Evolutionary conservation across 2,329 filamentous ascomycete genomes (phyloP).

Genomic region (Verticillium nubilum): DNA sequence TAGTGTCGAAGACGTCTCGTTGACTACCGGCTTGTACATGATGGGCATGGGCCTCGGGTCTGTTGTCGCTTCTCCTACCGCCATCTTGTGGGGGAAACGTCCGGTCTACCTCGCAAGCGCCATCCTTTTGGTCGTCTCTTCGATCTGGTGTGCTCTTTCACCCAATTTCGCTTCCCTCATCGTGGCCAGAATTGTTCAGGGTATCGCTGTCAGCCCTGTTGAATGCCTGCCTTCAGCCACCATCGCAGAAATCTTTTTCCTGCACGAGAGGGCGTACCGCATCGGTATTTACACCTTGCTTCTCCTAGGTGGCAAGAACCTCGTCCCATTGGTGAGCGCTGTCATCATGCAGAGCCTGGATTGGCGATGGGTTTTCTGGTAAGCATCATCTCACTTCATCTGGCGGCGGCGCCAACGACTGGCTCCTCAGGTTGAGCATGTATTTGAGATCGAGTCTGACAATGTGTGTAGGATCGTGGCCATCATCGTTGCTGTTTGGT

Average conservation of each 20-base stretch:
- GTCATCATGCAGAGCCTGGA: conserved; percentile 70
- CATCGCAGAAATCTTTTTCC: conserved; percentile 92
- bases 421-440: not conserved
- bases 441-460: conserved; percentile 13
- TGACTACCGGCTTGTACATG: conserved; percentile 93
- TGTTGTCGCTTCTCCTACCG: conserved; percentile 80
- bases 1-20: conserved; percentile 65
- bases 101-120: conserved; percentile 80
- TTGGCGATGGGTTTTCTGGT: conserved; percentile 93
- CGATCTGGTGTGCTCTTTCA: conserved; percentile 82
- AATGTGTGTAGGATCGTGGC: conserved; percentile 61
- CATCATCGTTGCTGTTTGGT: conserved; percentile 68
- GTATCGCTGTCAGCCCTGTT: conserved; percentile 80
- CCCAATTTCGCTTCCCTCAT: conserved; percentile 75
- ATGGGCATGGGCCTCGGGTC: conserved; percentile 83
- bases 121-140: conserved; percentile 69
- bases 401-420: not conserved
- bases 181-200: conserved; percentile 79
- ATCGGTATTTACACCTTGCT: conserved; percentile 90
- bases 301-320: conserved; percentile 83
- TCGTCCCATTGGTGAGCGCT: conserved; percentile 82
- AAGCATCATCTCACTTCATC: conserved; percentile 20
- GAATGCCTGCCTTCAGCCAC: conserved; percentile 91
- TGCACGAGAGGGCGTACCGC: conserved; percentile 89
- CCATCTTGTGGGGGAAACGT: conserved; percentile 85